Evolutionary conservation across 2,329 filamentous ascomycete genomes (phyloP), one percentile per base, ranked within the genome.

Genomic region (Harringtonia aguacate): DNA sequence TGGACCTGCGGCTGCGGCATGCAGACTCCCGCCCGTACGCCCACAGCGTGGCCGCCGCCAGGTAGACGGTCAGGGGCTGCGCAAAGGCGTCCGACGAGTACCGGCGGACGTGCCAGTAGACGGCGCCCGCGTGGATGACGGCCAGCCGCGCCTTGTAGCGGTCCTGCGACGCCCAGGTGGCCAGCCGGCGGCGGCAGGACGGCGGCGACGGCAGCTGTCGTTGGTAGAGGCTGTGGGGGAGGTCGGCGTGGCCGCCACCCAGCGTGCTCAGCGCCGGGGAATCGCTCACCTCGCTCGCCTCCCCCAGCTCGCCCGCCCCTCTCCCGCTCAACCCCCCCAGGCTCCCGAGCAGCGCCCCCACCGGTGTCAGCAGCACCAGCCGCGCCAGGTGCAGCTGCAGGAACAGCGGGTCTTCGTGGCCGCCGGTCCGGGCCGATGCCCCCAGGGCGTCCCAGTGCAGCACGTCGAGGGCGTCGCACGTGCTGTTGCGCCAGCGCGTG

Each of bases 101-200:
- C 15, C 68, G 61, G 17, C 70, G 64, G 1, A 75, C 58, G 47
- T 75, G 69, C 67, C 70, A 74, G 47, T 73, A 68, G 1, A 69
- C 55, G 4, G 64, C 65, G 4, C 71, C 73, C 4, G 71, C 69
- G 49, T 76, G 73, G 8, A 76, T 64, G 30, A 72, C 63, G n/a
- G 70, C 67, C 1, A 75, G 59, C n/a, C 72, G 64, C n/a, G 72
- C 71, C 58, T 76, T 76, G 53, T 69, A 69, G 48, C 72, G 69
- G 51, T 75, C 70, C 45, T 70, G 61, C 17, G 61, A 57, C 14
- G 65, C 64, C 72, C 73, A 76, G 29, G 65, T 62, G 39, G 62
- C 60, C 33, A 74, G 61, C 37, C 67, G 43, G 10, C 34, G 41
- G 21, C 39, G 44, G 6, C 46, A n/a, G n/a, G n/a, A 46, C n/a